Percentiles rank a stretch among this genome's conserved stretches.
Conservation (phyloP, 352 stramenopile genomes). For the Pythium myriotylum region DNA sequence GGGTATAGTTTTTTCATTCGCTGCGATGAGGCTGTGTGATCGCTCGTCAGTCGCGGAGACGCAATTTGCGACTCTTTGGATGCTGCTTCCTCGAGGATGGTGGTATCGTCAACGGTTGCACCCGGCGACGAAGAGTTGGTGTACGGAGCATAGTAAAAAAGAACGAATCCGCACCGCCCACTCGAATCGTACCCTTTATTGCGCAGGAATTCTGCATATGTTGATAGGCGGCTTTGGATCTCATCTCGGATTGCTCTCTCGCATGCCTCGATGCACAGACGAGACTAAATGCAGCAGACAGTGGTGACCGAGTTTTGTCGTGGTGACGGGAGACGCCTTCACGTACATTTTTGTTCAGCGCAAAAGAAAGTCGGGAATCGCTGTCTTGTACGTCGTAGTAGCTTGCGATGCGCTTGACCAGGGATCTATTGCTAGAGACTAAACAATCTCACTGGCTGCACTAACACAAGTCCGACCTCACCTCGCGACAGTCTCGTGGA, state of each 20-base stretch:
- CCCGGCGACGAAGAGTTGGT: background rate
- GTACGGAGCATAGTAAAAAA: constrained; percentile 6
- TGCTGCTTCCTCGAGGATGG: background rate
- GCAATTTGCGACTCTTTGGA: constrained; percentile 4
- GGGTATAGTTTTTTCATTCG: constrained; percentile 20
- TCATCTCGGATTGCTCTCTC: constrained; percentile 13
- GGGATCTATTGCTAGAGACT: constrained; percentile 34
- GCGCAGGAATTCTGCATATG: background rate
- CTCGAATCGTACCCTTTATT: background rate
- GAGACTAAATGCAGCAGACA: background rate
- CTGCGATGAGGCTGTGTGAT: background rate
- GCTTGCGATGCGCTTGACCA: constrained; percentile 40
- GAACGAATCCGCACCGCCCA: constrained; percentile 2
- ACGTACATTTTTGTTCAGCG: constrained; percentile 8
- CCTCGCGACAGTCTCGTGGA: constrained; percentile 37
- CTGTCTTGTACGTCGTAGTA: constrained; percentile 49
- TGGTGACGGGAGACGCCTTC: too few relatives aligned
- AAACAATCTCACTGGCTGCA: too few relatives aligned
- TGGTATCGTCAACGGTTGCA: background rate
- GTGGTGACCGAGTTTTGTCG: too few relatives aligned
- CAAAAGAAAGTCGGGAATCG: constrained; percentile 13
- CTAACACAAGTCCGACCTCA: constrained; percentile 31
- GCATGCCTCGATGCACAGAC: constrained; percentile 10
- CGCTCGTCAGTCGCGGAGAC: background rate
- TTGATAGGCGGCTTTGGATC: background rate